Conservation (phyloP, 305 asterid genomes). For the Solanum hybrid region DNA sequence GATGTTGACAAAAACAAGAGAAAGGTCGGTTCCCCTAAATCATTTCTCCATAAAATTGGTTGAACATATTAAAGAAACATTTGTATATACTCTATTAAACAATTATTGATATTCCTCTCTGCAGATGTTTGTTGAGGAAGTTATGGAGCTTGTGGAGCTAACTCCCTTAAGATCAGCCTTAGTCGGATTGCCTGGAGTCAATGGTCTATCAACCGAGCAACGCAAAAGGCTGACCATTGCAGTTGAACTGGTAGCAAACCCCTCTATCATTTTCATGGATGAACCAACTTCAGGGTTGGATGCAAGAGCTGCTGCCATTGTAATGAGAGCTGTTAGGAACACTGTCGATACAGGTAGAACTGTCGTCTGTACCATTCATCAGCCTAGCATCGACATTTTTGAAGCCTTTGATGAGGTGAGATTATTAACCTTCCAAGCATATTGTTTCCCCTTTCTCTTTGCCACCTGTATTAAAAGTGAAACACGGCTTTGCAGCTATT, state of each 20-base stretch:
- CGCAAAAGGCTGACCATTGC: conserved; percentile 56
- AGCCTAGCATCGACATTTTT: conserved; percentile 14
- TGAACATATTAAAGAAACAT: neutral
- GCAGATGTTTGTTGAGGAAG: conserved; percentile 26
- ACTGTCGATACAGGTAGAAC: neutral
- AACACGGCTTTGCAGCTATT: conserved; percentile 27
- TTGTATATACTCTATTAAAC: too few relatives aligned
- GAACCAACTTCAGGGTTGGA: conserved; percentile 55
- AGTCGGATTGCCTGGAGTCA: conserved; percentile 54
- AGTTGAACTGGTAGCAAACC: conserved; percentile 55
- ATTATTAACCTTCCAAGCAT: neutral
- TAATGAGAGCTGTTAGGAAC: conserved; percentile 15
- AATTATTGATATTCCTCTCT: neutral
- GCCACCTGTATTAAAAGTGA: neutral
- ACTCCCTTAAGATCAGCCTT: conserved; percentile 25
- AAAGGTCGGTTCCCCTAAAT: conserved; percentile 28
- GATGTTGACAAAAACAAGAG: conserved; percentile 35
- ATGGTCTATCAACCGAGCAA: conserved; percentile 53
- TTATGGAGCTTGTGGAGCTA: conserved; percentile 56
- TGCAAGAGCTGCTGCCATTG: conserved; percentile 52
- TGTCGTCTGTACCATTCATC: neutral
- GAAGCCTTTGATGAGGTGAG: conserved; percentile 29
- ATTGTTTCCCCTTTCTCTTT: neutral
- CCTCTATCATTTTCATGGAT: neutral
- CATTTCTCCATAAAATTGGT: neutral